Evolutionary conservation across 208 protist species (phyloP).

Genomic region (Naegleria gruberi): DNA sequence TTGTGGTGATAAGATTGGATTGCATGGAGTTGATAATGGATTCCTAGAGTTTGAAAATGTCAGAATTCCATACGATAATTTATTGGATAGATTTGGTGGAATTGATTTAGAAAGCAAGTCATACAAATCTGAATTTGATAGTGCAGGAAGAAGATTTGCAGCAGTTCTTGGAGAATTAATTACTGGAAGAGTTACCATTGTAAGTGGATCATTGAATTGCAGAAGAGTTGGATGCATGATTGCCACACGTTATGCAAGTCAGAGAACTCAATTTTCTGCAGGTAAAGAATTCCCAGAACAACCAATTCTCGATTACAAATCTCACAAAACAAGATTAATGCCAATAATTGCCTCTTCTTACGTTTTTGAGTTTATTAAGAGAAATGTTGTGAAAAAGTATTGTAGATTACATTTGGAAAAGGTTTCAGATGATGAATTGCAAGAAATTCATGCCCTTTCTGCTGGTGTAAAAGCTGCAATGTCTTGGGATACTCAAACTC

Average conservation of each 20-base stretch:
- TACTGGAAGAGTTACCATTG: constrained; percentile 22
- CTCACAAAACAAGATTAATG: constrained; percentile 39
- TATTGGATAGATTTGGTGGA: constrained; percentile 40
- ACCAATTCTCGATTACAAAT: constrained; percentile 39
- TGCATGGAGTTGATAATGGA: constrained; percentile 53
- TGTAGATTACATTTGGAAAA: not conserved
- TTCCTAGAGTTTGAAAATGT: constrained; percentile 54
- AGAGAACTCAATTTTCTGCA: constrained; percentile 32
- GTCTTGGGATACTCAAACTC: not conserved
- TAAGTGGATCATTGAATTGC: not conserved
- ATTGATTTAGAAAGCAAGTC: constrained; percentile 31
- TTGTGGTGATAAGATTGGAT: constrained; percentile 1
- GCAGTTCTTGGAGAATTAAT: constrained; percentile 17
- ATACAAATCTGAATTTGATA: not conserved
- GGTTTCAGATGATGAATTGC: not conserved
- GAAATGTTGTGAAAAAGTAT: not conserved
- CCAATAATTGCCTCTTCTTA: constrained; percentile 31
- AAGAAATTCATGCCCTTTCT: not conserved
- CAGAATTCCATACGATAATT: constrained; percentile 38
- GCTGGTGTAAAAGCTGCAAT: not conserved
- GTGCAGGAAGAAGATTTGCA: not conserved
- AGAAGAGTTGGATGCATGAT: constrained; percentile 23
- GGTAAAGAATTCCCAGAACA: constrained; percentile 22
- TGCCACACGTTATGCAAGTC: constrained; percentile 35
- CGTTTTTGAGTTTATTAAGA: constrained; percentile 20